Evolutionary conservation across 257 asterid species (phyloP).

Genomic region (Jasminum sambac): DNA sequence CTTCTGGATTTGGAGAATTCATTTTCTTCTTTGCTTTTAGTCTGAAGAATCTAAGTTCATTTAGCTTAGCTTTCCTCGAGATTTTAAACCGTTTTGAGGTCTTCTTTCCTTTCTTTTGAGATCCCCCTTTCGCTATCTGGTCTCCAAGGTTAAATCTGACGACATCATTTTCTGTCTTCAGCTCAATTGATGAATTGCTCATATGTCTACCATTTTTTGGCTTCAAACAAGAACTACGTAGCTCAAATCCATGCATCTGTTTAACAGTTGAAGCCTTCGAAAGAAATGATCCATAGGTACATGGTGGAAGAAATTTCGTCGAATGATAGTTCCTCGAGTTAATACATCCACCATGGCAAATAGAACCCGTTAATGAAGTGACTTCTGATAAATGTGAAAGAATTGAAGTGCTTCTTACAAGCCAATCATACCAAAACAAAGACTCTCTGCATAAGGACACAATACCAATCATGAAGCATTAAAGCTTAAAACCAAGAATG

Average conservation of each 20-base stretch:
- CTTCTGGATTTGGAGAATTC: conserved; percentile 97
- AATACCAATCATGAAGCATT: neutral
- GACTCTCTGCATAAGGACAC: conserved; percentile 35
- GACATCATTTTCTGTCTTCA: conserved; percentile 56
- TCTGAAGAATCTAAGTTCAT: conserved; percentile 82
- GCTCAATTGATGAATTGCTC: conserved; percentile 53
- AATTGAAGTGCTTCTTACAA: conserved; percentile 20
- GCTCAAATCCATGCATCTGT: conserved; percentile 22
- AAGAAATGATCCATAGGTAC: conserved; percentile 23
- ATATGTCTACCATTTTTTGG: conserved; percentile 39
- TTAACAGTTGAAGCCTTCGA: conserved; percentile 22
- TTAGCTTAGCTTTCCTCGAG: conserved; percentile 75
- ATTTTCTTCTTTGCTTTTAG: conserved; percentile 93
- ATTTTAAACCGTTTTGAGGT: conserved; percentile 32
- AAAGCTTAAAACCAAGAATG: neutral
- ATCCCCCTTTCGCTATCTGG: conserved; percentile 27
- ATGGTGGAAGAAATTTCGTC: conserved; percentile 29
- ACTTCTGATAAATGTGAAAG: conserved; percentile 15
- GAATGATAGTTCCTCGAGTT: conserved; percentile 23
- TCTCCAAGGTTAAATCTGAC: conserved; percentile 67
- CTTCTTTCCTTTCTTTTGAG: conserved; percentile 35
- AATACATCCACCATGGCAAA: conserved; percentile 19
- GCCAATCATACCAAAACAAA: conserved; percentile 27
- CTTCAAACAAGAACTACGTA: conserved; percentile 24
- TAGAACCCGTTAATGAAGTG: conserved; percentile 14